Conservation (phyloP, 768 basidiomycete genomes). For the Tulasnella sp. region DNA sequence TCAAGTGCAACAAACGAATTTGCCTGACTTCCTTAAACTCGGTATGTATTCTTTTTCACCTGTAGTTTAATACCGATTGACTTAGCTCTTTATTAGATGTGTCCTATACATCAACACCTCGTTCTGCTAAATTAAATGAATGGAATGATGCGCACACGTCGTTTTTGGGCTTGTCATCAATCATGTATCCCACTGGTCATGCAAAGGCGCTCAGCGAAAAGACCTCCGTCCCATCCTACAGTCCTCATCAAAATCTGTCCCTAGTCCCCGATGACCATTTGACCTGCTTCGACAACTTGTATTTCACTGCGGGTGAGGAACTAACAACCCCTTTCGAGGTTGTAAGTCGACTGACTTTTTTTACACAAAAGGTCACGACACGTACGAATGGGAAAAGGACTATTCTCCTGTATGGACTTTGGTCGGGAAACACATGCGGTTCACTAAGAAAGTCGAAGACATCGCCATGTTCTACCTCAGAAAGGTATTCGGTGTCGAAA, state of each 20-base stretch:
- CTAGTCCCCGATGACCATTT: slow-evolving; percentile 18
- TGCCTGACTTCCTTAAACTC: background rate
- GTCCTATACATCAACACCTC: background rate
- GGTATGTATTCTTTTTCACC: too few relatives aligned
- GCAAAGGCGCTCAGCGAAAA: background rate
- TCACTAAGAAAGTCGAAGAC: slow-evolving; percentile 13
- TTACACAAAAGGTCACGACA: slow-evolving; percentile 1
- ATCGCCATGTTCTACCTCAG: slow-evolving; percentile 19
- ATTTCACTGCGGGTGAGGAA: slow-evolving; percentile 10
- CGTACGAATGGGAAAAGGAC: slow-evolving; percentile 18
- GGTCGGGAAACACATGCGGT: slow-evolving; percentile 19
- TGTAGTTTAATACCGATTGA: too few relatives aligned
- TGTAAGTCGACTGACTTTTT: background rate
- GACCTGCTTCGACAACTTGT: slow-evolving; percentile 18
- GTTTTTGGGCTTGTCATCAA: slow-evolving; percentile 18
- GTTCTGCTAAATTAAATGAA: background rate
- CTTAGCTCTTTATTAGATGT: too few relatives aligned
- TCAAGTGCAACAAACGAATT: background rate
- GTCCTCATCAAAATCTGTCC: slow-evolving; percentile 2
- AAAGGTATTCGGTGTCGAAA: slow-evolving; percentile 10
- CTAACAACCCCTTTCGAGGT: background rate
- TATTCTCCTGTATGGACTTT: slow-evolving; percentile 17
- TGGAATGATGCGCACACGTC: slow-evolving; percentile 15
- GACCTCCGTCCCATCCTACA: background rate
- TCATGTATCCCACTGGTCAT: slow-evolving; percentile 16